Base-by-base conservation (phyloP, 148 eudicot species). In the Euryodendron excelsum region DNA sequence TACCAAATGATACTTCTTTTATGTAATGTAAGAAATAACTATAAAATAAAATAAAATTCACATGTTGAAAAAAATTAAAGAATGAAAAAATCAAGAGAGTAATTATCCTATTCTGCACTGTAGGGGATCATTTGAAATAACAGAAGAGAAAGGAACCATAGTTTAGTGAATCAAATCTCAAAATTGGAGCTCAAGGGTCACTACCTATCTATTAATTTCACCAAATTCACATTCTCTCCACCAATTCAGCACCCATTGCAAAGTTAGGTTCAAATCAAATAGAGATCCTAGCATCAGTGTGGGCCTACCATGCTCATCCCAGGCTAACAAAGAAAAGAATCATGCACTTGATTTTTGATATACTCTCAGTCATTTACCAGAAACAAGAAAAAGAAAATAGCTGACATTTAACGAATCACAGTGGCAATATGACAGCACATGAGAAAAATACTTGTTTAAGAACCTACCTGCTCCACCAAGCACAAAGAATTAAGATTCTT, bases 381-480 rank as follows among this genome's bases (percentile, higher is more conserved):
- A 69, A n/a, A 69, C n/a, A 69, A 69, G 30, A 28, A 39, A 63
- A 30, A 30, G 2, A n/a, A 63, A 28, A 63, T 31, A 63, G 39
- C 39, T 11, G 39, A 63, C 30, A 53, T 17, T 53, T 71, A 34
- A 30, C 2, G 27, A 47, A 9, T 47, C 37, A 48, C 37, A 27
- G 0, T 7, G 17, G n/a, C 2, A 25, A 37, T 23, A 58, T 17
- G 41, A 58, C 31, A 36, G 59, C 13, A 30, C n/a, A 41, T 39
- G 23, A 39, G 58, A 25, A 60, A 17, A 9, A 75, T 17, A 39
- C 9, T 25, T 44, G 5, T 30, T n/a, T 25, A 21, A 69, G 59
- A 34, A 58, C 50, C 75, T 81, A 88, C 91, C 87, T 80, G 61
- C 48, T 79, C 81, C 56, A 73, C 71, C 72, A 79, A 82, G 84